phyloP scores from a whole-genome alignment of 2,329 filamentous ascomycete genomes.

The Cordyceps cicadae region DNA sequence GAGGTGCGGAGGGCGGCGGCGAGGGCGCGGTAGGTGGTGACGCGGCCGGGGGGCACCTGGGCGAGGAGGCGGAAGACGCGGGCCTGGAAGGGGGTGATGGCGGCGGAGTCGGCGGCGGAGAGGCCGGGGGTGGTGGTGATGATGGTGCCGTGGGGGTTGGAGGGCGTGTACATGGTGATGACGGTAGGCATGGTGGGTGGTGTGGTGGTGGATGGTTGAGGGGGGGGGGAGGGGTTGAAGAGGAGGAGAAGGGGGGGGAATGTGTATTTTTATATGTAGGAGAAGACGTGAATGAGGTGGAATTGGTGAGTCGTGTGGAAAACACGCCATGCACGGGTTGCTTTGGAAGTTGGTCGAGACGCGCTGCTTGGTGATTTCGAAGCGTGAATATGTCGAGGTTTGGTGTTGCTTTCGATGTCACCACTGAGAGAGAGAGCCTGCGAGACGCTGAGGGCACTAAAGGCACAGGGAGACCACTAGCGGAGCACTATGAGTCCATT shows the following conservation, averaged over 20 bases:
- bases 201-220: neutral
- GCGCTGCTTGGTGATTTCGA: slow-evolving; percentile 2
- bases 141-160: slow-evolving; percentile 1
- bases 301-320: neutral
- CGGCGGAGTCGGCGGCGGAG: neutral
- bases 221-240: neutral
- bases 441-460: too few relatives aligned
- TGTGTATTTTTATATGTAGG: neutral
- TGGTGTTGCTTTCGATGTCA: slow-evolving; percentile 12
- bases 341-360: neutral
- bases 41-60: slow-evolving; percentile 10
- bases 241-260: neutral
- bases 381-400: slow-evolving; percentile 5
- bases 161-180: slow-evolving; percentile 11
- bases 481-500: too few relatives aligned
- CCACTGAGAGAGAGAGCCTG: too few relatives aligned
- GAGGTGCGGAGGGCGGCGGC: slow-evolving; percentile 9
- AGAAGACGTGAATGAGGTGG: neutral
- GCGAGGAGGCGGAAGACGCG: slow-evolving; percentile 8
- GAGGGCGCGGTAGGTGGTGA: slow-evolving; percentile 11
- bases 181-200: neutral
- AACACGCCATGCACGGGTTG: neutral
- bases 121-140: neutral
- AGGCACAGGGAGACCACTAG: too few relatives aligned
- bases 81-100: slow-evolving; percentile 7